phyloP scores from a whole-genome alignment of 2,329 filamentous ascomycete genomes.

The Verticillium nonalfalfae region DNA sequence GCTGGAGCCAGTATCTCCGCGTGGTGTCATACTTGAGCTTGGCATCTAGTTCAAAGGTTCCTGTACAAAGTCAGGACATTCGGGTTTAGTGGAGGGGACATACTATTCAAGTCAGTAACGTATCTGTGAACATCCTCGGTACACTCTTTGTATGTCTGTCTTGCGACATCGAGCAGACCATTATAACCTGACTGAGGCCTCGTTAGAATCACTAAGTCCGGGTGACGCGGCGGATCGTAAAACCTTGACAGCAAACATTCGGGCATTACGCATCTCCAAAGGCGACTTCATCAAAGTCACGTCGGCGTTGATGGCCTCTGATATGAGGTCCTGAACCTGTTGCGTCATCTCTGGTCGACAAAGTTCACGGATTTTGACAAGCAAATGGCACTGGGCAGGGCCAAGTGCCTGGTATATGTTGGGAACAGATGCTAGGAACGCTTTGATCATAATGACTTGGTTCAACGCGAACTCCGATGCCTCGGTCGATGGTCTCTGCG shows the following conservation, averaged over 20 bases:
- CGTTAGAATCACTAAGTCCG: constrained; percentile 7
- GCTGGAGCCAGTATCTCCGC: constrained; percentile 72
- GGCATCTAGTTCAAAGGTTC: constrained; percentile 50
- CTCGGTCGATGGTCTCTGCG: constrained; percentile 57
- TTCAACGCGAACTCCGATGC: constrained; percentile 78
- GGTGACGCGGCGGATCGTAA: not conserved
- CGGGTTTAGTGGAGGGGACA: constrained; percentile 7
- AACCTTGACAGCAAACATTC: constrained; percentile 82
- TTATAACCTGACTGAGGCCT: constrained; percentile 63
- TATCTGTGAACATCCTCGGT: constrained; percentile 72
- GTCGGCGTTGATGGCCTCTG: constrained; percentile 70
- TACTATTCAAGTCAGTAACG: constrained; percentile 61
- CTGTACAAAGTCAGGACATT: constrained; percentile 23
- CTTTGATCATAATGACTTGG: constrained; percentile 79
- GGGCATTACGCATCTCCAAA: constrained; percentile 81
- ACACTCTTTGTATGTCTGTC: constrained; percentile 84
- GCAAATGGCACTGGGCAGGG: constrained; percentile 56
- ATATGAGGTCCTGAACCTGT: constrained; percentile 58
- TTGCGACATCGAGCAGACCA: constrained; percentile 79
- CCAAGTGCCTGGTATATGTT: constrained; percentile 62
- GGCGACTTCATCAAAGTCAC: constrained; percentile 72
- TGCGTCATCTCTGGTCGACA: constrained; percentile 59
- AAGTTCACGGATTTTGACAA: constrained; percentile 62
- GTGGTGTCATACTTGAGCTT: constrained; percentile 70
- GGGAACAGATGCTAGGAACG: constrained; percentile 64